Base-by-base conservation (phyloP, 768 basidiomycete species). In the Wakefieldia striispora region DNA sequence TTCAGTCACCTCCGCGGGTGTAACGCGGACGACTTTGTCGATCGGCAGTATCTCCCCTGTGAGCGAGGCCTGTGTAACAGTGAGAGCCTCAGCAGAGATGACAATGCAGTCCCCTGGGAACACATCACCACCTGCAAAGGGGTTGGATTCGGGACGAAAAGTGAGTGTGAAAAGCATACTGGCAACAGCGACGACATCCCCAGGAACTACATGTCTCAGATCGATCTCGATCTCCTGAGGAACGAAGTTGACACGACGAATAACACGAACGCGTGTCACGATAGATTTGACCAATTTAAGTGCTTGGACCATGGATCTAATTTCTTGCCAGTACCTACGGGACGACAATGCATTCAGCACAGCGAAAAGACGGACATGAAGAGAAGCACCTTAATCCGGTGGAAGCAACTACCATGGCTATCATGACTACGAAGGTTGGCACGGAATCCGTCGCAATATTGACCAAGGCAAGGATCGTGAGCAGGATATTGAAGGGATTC, bases 21-120 rank as follows among this genome's bases (percentile, higher is more conserved):
- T 49, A 14, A 57, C 33, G 17, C 67, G 60, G 16, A 55, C 35
- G 23, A 27, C 34, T 49, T 70, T 70, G 36, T 70, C 69, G 23
- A 72, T 40, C n/a, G 69, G 69, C 39, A 70, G 23, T 40, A 70
- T 53, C 58, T 70, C 69, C 35, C 69, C 69, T 13, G 69, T 70
- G 49, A 70, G 65, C 5, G 69, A 70, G 3, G 70, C 70, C 41
- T 70, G 69, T 6, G 69, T 55, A 24, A 70, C n/a, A 11, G 69
- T 51, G 45, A 70, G 36, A n/a, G 69, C 58, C 45, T 69, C 65
- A 5, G 70, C 64, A 38, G 57, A 65, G 23, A 69, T 54, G n/a
- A 72, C 8, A 26, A 72, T 16, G 29, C 65, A 70, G 24, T 70
- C 69, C 19, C 70, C 69, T 17, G 69, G 69, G 40, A 70, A 69